Evolutionary conservation across 345 rosid species (phyloP).

Genomic region (Linum lewisii): DNA sequence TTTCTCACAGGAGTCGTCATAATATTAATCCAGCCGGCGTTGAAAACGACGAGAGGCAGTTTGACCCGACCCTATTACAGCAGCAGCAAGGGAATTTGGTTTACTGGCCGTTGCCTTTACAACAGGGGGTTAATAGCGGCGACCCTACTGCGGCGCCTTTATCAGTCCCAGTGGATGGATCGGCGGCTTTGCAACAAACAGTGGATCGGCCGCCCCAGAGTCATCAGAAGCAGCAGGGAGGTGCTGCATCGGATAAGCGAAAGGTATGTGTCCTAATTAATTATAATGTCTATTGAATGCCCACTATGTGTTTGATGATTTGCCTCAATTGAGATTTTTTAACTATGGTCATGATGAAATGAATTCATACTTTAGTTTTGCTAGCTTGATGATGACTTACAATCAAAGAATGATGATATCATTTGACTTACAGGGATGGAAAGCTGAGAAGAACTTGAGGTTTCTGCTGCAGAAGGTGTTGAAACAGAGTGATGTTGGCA

Average conservation of each 20-base stretch:
- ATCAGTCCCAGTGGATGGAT: constrained; percentile 16
- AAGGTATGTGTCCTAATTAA: constrained; percentile 58
- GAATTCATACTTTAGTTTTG: too few relatives aligned
- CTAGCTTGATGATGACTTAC: neutral
- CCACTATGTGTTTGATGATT: neutral
- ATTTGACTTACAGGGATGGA: constrained; percentile 74
- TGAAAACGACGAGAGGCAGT: neutral
- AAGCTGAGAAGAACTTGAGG: constrained; percentile 83
- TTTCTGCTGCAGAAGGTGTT: constrained; percentile 91
- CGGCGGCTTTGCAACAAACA: constrained; percentile 1
- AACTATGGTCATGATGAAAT: neutral
- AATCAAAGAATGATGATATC: too few relatives aligned
- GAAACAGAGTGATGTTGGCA: constrained; percentile 99
- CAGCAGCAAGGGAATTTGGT: constrained; percentile 46
- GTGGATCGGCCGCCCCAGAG: constrained; percentile 36
- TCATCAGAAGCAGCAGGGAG: constrained; percentile 43
- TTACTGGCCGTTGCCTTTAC: constrained; percentile 38
- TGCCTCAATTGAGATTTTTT: neutral
- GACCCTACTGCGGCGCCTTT: constrained; percentile 17
- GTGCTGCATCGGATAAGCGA: constrained; percentile 45
- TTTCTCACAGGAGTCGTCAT: constrained; percentile 29
- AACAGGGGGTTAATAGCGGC: neutral
- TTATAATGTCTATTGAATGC: neutral
- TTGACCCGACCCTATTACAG: constrained; percentile 23
- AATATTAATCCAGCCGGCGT: constrained; percentile 28